Evolutionary conservation across 1,139 yeast species (phyloP), one percentile per base, ranked within the genome.

Genomic region (Yamadazyma taylorii): DNA sequence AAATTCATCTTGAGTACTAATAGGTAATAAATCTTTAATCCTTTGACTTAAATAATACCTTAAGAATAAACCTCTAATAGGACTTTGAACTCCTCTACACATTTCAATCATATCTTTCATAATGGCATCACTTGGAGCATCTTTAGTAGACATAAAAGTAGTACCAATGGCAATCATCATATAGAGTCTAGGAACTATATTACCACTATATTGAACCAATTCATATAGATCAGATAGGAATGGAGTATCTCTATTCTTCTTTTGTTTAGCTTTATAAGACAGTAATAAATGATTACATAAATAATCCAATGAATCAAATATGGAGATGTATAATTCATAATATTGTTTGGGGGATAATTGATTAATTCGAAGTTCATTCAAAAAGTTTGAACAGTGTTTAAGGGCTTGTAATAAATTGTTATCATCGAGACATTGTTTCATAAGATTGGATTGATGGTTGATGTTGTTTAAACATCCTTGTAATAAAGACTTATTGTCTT

Each of bases 41-140:
- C 90, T 72, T 58, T 92, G 97, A 4, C 92, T 81, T 33, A 92
- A 67, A 58, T 88, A 92, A 64, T 92, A 90, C 38, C 98, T 71
- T 52, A 94, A 66, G 58, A 92, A 92, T 43, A 92, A 66, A 1
- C 98, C 98, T 43, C 92, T 69, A 24, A 88, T 79, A 0, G 98
- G 98, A 56, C 88, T 94, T 61, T 92, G 98, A 2, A 90, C 96
- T n/a, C 97, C 98, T 30, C 95, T 77, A 47, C 96, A 85, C 98
- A 92, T 92, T 60, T 94, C 98, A 58, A 92, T 83, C 95, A 94
- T 84, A 57, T 92, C 98, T 57, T 85, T 87, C 81, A 92, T 78
- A 40, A 94, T 84, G 50, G 90, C 97, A 56, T 79, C 79, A 19
- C 79, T 75, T 0, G 97, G 96, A 0, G 96, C 83, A 40, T 81